Percentiles rank a stretch among this genome's conserved stretches.
phyloP scores from a whole-genome alignment of 306 rosid species.

The Begonia peltatifolia region DNA sequence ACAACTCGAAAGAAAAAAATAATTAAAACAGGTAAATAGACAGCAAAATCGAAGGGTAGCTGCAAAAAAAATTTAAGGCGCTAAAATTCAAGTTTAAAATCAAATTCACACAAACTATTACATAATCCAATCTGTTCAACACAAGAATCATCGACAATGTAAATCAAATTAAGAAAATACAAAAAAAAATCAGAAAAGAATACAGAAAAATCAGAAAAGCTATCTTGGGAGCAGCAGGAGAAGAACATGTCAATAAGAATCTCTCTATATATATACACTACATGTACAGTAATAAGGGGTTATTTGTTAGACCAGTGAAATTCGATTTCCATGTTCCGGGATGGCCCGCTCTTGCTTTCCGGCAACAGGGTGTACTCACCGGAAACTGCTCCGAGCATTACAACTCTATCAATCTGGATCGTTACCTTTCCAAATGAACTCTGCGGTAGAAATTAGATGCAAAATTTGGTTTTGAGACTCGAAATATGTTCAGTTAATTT shows the following conservation, averaged over 20 bases:
- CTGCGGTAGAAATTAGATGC: conserved; percentile 25
- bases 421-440: conserved; percentile 96
- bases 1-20: no score
- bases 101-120: conserved; percentile 10
- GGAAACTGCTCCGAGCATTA: conserved; percentile 95
- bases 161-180: conserved; percentile 23
- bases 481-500: no score
- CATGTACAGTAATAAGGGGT: conserved; percentile 30
- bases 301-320: conserved; percentile 95
- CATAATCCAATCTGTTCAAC: conserved; percentile 3
- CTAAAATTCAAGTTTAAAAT: background rate
- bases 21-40: no score
- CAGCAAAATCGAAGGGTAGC: no score
- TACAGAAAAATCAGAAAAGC: conserved; percentile 12
- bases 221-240: conserved; percentile 7
- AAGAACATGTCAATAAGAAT: conserved; percentile 18
- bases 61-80: no score
- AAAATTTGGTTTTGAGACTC: background rate
- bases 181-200: conserved; percentile 21
- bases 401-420: conserved; percentile 88
- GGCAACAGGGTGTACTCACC: conserved; percentile 92
- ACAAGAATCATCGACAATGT: conserved; percentile 7
- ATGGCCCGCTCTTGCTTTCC: conserved; percentile 80
- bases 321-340: conserved; percentile 90
- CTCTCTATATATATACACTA: conserved; percentile 20